Evolutionary conservation across 441 rosid genomes (phyloP), one percentile per base, ranked within the genome.

Genomic region (Erysimum cheiri): DNA sequence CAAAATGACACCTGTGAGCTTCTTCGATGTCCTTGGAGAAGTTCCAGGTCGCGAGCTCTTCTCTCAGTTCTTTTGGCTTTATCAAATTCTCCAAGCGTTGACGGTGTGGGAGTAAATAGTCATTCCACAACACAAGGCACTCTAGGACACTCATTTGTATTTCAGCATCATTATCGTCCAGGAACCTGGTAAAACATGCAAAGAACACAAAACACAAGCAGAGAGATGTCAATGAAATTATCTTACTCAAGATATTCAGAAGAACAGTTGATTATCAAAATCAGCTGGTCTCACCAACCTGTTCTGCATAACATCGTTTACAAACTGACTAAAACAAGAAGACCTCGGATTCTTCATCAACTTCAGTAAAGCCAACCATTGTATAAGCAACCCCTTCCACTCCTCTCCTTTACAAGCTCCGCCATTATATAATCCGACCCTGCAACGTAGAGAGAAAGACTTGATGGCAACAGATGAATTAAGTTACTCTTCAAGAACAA

Each of bases 1-100:
- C 80, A 66, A 95, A 67, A 82, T 72, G 72, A 69, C 78, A 76
- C 72, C 91, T 85, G 77, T 95, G 96, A 66, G 79, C 78, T 55
- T 85, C 89, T 71, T 87, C 88, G 59, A 92, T 83, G 48, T 89
- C 95, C 72, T 74, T 74, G 57, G 92, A 87, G 70, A 91, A 78
- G 86, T 88, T 88, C 98, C 97, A 95, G 31, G 89, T 95, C 14
- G 95, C 82, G 53, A 95, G 78, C 75, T 89, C 97, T 79, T 92
- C 96, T 75, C 97, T 83, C 78, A 95, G 40, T 75, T 67, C 71
- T 74, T 89, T 84, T 56, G 93, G 80, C 77, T 76, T 78, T 71
- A 92, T 91, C 81, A 95, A 82, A 72, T 89, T 95, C 80, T 83
- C 87, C 57, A 95, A 78, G 79, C 83, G 90, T 62, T 81, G 87